phyloP scores from a whole-genome alignment of 2,329 filamentous ascomycete species.

The Torrubiellomyces zombiae region DNA sequence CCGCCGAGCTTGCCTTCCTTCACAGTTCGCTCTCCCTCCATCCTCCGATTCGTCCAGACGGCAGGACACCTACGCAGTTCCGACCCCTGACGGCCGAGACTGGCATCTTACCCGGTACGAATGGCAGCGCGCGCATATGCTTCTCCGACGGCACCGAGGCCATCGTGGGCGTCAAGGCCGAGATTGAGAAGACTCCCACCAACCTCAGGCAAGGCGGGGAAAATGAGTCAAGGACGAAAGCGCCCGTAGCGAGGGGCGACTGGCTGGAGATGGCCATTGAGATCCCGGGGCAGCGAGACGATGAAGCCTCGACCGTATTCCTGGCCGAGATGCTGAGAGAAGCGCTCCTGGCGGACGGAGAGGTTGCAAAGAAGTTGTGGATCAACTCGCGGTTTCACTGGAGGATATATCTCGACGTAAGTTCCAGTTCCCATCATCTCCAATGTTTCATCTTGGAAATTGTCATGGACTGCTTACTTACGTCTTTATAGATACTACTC shows the following conservation, averaged over 20 bases:
- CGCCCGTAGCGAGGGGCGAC: constrained; percentile 40
- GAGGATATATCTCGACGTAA: constrained; percentile 86
- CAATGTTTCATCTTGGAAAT: not conserved
- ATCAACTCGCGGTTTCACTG: constrained; percentile 92
- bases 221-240: constrained; percentile 18
- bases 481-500: constrained; percentile 55
- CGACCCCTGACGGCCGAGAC: constrained; percentile 81
- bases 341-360: constrained; percentile 59
- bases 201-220: no score
- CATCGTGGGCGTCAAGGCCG: constrained; percentile 87
- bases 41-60: constrained; percentile 81
- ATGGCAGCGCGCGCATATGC: constrained; percentile 84
- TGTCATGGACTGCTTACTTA: not conserved
- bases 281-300: constrained; percentile 78
- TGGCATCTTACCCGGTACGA: constrained; percentile 72
- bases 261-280: constrained; percentile 90
- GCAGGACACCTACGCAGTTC: constrained; percentile 69
- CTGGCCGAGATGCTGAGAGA: constrained; percentile 78
- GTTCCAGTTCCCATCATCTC: constrained; percentile 16
- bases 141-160: constrained; percentile 93
- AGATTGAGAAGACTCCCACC: constrained; percentile 65
- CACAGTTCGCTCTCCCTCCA: constrained; percentile 67
- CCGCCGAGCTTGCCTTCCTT: constrained; percentile 90
- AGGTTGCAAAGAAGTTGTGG: constrained; percentile 53
- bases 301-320: constrained; percentile 79